These are phyloP conservation scores for Aspergillus floridensis DNA, from an alignment of 2,329 filamentous ascomycete genomes.

Conservation along the genomic window DNA sequence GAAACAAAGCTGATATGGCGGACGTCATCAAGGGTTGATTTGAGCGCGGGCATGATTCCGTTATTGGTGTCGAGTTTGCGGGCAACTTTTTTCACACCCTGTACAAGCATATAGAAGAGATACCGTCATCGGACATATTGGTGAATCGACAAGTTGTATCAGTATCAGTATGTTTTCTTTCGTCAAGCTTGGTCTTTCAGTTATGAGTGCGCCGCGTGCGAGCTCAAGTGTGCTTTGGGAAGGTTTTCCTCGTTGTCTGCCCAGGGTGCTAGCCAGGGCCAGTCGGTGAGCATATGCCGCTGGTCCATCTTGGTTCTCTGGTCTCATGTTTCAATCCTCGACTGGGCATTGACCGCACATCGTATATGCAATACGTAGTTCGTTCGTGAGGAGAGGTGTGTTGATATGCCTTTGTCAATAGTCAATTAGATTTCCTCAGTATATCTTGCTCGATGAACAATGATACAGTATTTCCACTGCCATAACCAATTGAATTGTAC, in stretches of 20 bases:
- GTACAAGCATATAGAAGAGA: conserved; percentile 42
- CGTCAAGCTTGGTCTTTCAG: not conserved
- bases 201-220: not conserved
- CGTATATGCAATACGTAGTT: too few relatives aligned
- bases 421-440: too few relatives aligned
- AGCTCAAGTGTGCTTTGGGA: not conserved
- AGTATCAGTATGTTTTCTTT: conserved; percentile 20
- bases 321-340: too few relatives aligned
- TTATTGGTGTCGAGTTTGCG: conserved; percentile 25
- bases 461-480: too few relatives aligned
- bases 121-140: conserved; percentile 33
- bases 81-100: conserved; percentile 27
- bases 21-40: conserved; percentile 13
- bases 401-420: too few relatives aligned
- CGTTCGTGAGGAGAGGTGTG: too few relatives aligned
- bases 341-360: too few relatives aligned
- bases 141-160: conserved; percentile 42
- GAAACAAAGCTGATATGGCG: conserved; percentile 16
- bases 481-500: not conserved
- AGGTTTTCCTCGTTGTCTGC: too few relatives aligned
- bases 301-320: too few relatives aligned
- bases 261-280: too few relatives aligned
- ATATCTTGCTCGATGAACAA: too few relatives aligned
- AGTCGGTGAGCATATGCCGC: too few relatives aligned
- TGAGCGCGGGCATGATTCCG: conserved; percentile 19